Percentiles rank a stretch among this genome's conserved stretches.
phyloP scores from a whole-genome alignment of 176 grass and related monocot genomes.

The Stipa capillata region DNA sequence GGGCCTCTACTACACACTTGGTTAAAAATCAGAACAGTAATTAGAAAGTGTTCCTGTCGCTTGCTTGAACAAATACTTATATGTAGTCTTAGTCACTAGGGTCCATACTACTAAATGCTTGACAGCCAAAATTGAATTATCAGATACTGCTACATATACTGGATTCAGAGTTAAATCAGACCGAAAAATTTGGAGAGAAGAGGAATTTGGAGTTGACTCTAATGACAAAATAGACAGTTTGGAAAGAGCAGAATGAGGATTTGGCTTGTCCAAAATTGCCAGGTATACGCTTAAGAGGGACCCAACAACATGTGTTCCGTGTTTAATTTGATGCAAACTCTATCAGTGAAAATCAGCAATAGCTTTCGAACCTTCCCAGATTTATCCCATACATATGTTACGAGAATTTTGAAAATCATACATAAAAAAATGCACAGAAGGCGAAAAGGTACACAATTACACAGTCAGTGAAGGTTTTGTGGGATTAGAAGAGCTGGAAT shows the following conservation, averaged over 20 bases:
- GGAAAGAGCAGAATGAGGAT: background rate
- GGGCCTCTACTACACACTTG: background rate
- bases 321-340: background rate
- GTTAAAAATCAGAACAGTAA: slow-evolving; percentile 12
- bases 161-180: background rate
- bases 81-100: slow-evolving; percentile 20
- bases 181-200: background rate
- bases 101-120: slow-evolving; percentile 36
- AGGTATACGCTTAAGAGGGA: background rate
- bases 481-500: no score
- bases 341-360: no score
- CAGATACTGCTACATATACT: background rate
- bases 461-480: no score
- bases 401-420: background rate
- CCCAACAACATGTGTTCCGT: background rate
- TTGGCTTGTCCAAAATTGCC: slow-evolving; percentile 14
- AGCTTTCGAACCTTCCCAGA: no score
- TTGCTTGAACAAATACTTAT: slow-evolving; percentile 15
- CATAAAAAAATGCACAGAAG: background rate
- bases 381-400: no score
- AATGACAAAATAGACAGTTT: slow-evolving; percentile 15
- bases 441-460: no score
- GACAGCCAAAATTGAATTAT: slow-evolving; percentile 25
- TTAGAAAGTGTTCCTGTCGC: background rate
- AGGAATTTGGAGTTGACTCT: slow-evolving; percentile 8